phyloP scores from a whole-genome alignment of 768 basidiomycete genomes.

The Daedaleopsis sinensis region DNA sequence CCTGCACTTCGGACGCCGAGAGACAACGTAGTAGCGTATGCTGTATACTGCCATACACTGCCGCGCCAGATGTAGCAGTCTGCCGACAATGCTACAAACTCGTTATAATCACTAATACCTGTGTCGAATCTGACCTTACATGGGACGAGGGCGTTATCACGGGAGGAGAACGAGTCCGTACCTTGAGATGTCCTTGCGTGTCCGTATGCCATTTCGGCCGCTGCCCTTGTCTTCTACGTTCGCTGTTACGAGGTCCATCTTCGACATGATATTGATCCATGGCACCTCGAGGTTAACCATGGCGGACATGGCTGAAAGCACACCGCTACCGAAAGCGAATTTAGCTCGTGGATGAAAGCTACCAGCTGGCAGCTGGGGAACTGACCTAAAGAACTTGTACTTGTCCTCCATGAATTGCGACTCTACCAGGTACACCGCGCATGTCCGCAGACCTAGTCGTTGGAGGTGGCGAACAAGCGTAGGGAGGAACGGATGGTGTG shows the following conservation, averaged over 20 bases:
- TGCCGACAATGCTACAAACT: not conserved
- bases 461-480: constrained; percentile 77
- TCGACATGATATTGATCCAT: constrained; percentile 98
- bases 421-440: constrained; percentile 91
- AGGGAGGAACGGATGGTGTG: constrained; percentile 96
- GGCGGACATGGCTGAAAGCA: constrained; percentile 96
- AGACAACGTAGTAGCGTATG: not conserved
- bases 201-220: constrained; percentile 73
- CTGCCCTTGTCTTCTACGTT: constrained; percentile 61
- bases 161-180: constrained; percentile 33
- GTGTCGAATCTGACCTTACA: not conserved
- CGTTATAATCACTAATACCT: not conserved
- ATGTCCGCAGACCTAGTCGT: constrained; percentile 82
- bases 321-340: constrained; percentile 48
- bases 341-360: too few relatives aligned
- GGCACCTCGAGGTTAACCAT: constrained; percentile 98
- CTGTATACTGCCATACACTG: not conserved
- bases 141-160: not conserved
- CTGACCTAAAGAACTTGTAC: constrained; percentile 93
- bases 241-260: constrained; percentile 93
- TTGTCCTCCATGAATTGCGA: constrained; percentile 99
- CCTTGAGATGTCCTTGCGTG: constrained; percentile 83
- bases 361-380: not conserved
- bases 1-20: not conserved
- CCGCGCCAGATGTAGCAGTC: not conserved